Base-by-base conservation (phyloP, 2,329 filamentous ascomycete genomes). In the Aspergillus sp. region DNA sequence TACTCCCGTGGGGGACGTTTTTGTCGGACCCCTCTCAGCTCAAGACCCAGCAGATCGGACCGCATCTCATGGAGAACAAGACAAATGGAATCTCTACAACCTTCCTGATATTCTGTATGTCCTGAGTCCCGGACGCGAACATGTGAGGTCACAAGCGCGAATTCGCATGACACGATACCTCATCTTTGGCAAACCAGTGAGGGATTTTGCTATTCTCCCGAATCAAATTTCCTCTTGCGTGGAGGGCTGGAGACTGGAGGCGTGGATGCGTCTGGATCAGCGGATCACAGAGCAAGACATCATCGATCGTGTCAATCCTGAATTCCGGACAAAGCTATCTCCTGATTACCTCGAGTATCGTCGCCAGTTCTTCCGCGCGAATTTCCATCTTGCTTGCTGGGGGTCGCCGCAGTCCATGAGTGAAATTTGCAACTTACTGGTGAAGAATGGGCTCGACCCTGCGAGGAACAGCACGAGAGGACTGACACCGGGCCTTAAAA, bases 31-130 rank as follows among this genome's bases (percentile, higher is more conserved):
- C n/a, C n/a, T n/a, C n/a, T n/a, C n/a, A n/a, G n/a, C n/a, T n/a
- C n/a, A n/a, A n/a, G 32, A 48, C 23, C 21, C 19, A 16, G 46
- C 52, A n/a, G 53, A 59, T 34, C 20, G 19, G 5, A 61, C 59
- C 7, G 17, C 54, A 16, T 20, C 42, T 10, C 50, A 56, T 19
- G 6, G 40, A 4, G 59, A 50, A 6, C 65, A 68, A 48, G 43
- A 21, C 9, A 38, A 44, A 11, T 68, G 65, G 65, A 60, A 46
- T 19, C 36, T 64, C 9, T 21, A 62, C 4, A 59, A 63, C 40
- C 45, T 68, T 10, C 66, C 64, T 1, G 64, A 62, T 19, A 63
- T 68, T 2, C 34, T 68, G 10, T 67, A 68, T 36, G 31, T 50
- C 3, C 55, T 64, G 34, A 52, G 50, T 23, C 60, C 58, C 14